Conservation (phyloP, 352 stramenopile species). For the Phytopythium montanum region DNA sequence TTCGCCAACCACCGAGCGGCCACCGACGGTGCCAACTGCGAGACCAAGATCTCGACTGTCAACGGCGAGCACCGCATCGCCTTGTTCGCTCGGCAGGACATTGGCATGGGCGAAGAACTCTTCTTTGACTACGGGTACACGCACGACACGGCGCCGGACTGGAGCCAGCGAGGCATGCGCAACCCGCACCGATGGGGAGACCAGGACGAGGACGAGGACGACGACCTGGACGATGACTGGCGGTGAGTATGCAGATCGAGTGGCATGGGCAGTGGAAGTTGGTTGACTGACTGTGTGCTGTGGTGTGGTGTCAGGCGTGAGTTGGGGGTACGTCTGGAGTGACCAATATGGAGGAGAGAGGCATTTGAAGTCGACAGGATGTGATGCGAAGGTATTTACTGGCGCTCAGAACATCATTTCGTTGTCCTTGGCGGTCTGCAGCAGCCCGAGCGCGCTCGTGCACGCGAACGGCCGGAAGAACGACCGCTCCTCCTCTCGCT, state of each 20-base stretch:
- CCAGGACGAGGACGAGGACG: slow-evolving; percentile 25
- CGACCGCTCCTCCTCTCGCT: slow-evolving; percentile 11
- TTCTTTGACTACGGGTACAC: slow-evolving; percentile 84
- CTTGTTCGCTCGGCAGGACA: slow-evolving; percentile 87
- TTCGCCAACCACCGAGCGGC: slow-evolving; percentile 85
- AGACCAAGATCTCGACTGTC: slow-evolving; percentile 78
- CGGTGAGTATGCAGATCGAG: slow-evolving; percentile 11
- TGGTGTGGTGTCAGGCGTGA: neutral
- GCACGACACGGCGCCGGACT: slow-evolving; percentile 52
- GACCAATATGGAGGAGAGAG: neutral
- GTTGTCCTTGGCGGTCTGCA: slow-evolving; percentile 70
- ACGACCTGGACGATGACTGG: slow-evolving; percentile 37
- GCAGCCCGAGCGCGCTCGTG: slow-evolving; percentile 49
- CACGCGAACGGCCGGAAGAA: slow-evolving; percentile 66
- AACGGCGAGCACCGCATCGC: slow-evolving; percentile 91
- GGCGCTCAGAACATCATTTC: slow-evolving; percentile 60
- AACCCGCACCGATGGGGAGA: slow-evolving; percentile 15
- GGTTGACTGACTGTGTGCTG: neutral
- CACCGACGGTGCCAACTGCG: slow-evolving; percentile 63
- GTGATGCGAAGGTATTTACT: neutral
- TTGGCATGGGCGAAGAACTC: slow-evolving; percentile 76
- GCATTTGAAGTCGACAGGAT: neutral
- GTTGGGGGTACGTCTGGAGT: neutral
- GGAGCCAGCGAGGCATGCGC: slow-evolving; percentile 36
- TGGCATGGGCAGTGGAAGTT: neutral